Base-by-base conservation (phyloP, 2,329 filamentous ascomycete genomes). In the Cladophialophora yegresii region DNA sequence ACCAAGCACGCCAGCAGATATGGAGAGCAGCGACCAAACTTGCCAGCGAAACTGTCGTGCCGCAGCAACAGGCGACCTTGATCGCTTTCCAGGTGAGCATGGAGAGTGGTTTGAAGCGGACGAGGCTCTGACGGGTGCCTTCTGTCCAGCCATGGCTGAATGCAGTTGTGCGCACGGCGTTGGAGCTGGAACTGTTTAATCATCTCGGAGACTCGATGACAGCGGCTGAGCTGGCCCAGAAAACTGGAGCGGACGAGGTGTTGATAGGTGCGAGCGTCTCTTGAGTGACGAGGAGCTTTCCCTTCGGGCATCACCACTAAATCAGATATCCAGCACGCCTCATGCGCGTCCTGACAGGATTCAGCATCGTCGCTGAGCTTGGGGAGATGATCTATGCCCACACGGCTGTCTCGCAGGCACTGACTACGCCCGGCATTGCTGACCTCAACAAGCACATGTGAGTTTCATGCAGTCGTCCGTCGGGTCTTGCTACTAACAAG, bases 241-340 rank as follows among this genome's bases (percentile, higher is more conserved):
- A 64, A 26, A 76, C 73, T 5, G 72, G 71, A 4, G 74, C 72
- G 3, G 73, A 76, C 22, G 64, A 55, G 12, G 72, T 70, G 0
- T 64, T 77, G 30, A 73, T 77, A 32, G 71, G 75, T 76, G 16
- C 13, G 26, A 32, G 43, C 28, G 16, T 50, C 33, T 22, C 6
- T 28, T 22, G 32, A 33, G 12, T 47, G 36, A 20, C 36, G 8
- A 43, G n/a, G 36, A n/a, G 13, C 13, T 40, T 5, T 40, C 16
- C 36, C 36, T 40, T 7, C 36, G 16, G 13, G 13, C 5, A 3
- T 7, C 8, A 2, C 1, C 13, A 43, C 59, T 61, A 26, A 61
- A 22, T n/a, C n/a, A 28, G 16, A 12, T 12, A 28, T 23, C 22
- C 43, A 63, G 61, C 51, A n/a, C 61, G 61, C 28, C 23, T 63